Percentiles rank a stretch among this genome's conserved stretches.
Conservation (phyloP, 768 basidiomycete genomes). For the Mycena vitilis region DNA sequence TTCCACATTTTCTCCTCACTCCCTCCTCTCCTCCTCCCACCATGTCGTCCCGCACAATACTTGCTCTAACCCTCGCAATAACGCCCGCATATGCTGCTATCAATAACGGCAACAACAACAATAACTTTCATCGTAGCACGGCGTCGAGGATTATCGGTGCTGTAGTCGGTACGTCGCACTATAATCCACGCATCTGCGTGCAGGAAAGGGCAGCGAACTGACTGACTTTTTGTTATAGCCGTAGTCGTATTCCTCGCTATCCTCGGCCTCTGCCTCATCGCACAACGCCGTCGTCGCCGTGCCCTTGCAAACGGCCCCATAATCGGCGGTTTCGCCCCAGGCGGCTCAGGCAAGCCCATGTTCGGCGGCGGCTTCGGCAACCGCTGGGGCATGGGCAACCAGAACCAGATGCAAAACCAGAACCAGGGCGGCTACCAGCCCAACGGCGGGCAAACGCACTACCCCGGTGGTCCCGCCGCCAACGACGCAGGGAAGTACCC, state of each 20-base stretch:
- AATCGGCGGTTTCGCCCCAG: not conserved
- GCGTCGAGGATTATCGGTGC: conserved; percentile 18
- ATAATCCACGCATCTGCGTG: not conserved
- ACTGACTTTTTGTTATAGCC: not conserved
- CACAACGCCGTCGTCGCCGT: conserved; percentile 3
- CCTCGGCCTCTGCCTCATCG: not conserved
- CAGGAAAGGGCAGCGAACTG: not conserved
- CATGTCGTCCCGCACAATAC: too few relatives aligned
- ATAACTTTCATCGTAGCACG: not conserved
- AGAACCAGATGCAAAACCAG: conserved; percentile 1
- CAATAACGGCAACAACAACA: not conserved
- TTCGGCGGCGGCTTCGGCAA: not conserved
- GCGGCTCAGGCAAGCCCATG: not conserved
- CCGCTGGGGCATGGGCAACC: not conserved
- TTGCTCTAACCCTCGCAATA: not conserved
- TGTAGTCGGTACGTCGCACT: conserved; percentile 17
- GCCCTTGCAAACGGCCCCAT: not conserved
- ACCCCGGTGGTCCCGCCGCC: not conserved
- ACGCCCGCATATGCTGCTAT: conserved; percentile 1
- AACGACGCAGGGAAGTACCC: conserved; percentile 9
- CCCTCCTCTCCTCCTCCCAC: too few relatives aligned
- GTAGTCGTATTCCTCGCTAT: conserved; percentile 10
- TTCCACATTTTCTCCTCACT: too few relatives aligned
- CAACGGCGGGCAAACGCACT: not conserved
- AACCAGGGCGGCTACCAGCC: not conserved